Evolutionary conservation across 805 yeast genomes (phyloP), one percentile per base, ranked within the genome.

Genomic region (Candida pseudoglaebosa): DNA sequence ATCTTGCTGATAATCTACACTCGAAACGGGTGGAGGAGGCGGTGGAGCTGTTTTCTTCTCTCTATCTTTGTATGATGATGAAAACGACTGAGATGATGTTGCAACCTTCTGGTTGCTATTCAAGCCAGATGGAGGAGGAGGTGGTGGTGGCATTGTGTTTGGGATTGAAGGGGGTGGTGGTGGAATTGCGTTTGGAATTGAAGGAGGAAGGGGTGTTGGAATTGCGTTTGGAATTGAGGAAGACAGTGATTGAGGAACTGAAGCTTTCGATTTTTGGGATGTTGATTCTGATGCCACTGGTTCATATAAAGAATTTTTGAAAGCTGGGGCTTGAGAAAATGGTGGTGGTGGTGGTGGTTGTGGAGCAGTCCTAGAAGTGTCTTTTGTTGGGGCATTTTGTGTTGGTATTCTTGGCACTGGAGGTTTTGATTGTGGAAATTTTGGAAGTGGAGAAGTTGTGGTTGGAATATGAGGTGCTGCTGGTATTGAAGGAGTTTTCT

Each of bases 1-100:
- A 14, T 56, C 47, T 48, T 73, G 77, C 43, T 71, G 73, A 34
- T 55, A 61, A 12, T 71, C 61, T 41, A 71, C 52, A n/a, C 36
- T 30, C 3, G 43, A 10, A 3, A 44, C 24, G 5, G 62, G 49
- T 13, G 68, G 57, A 15, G 71, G 57, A 2, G 64, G 58, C 2
- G 62, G 54, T 7, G 68, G 62, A 9, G 71, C 59, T 2, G 54
- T 41, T 39, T 62, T 61, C 36, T 49, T 56, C n/a, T 43, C 41
- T 7, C 48, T 47, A 28, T 43, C 43, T 24, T 39, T 40, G 20
- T 40, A 37, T 13, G 44, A 18, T 1, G 50, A 34, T 6, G 51
- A 46, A 6, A 42, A 38, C 4, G 61, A 44, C 16, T 52, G 39
- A n/a, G 54, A 41, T 13, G 65, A 39, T 5, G 17, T 21, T n/a